Evolutionary conservation across 257 asterid species (phyloP), one percentile per base, ranked within the genome.

Genomic region (Hygrophila difformis): DNA sequence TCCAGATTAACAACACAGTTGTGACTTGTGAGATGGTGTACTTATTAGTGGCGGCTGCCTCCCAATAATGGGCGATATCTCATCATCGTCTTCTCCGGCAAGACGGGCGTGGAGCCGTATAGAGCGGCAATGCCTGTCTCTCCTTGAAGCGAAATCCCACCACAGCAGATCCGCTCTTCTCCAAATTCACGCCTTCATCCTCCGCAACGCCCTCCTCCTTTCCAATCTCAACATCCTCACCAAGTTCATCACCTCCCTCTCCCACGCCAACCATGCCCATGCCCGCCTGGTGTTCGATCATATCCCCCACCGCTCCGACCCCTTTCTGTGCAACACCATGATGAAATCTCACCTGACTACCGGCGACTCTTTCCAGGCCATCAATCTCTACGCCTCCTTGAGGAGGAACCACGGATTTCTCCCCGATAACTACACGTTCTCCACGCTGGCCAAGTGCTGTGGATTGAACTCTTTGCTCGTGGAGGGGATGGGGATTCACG

Each of bases 281-380:
- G 79, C 93, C 35, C 93, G 92, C 71, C 77, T 44, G 0, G 18
- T 89, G 72, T 89, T 85, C 66, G 84, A 80, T 36, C 65, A 62
- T 44, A 57, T 70, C 63, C 65, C 70, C 15, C 61, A 22, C 3
- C 76, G 68, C 36, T 52, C 71, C 6, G 92, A 89, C n/a, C 59
- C 76, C 37, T 89, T 79, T 45, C 72, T 85, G 0, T 82, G 96
- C 75, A 89, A 85, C 66, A 76, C 93, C 34, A 79, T 89, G 96
- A 72, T 89, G 56, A 89, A 79, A 60, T 76, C 96, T 42, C 94
- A 85, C 63, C 63, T 77, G 51, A 34, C 45, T 35, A 50, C 76
- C 18, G 55, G 75, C 36, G 86, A 89, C 28, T 76, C 56, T 21
- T 20, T 44, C 0, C 77, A 72, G 39, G 74, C 84, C 15, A 41